Base-by-base conservation (phyloP, 2,329 filamentous ascomycete species). In the Monilinia fructigena region DNA sequence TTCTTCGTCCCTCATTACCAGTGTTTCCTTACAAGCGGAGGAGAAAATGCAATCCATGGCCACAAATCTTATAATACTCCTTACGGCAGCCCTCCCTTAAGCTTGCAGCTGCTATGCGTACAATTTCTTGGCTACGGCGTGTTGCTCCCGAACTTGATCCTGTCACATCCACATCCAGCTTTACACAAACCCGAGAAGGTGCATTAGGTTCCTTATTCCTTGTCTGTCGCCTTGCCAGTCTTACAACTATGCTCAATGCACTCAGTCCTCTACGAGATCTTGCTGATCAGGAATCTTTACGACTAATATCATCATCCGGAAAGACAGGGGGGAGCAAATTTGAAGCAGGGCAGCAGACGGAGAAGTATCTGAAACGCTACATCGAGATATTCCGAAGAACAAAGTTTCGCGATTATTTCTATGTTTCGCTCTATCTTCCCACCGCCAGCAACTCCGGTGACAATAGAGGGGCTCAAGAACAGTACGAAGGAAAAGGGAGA, bases 301-400 rank as follows among this genome's bases (percentile, higher is more conserved):
- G 80, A 53, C 78, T 85, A 55, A 68, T 71, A 48, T 28, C 55
- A 67, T 67, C 16, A 42, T 40, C n/a, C 58, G 58, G 26, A 59
- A 48, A 66, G 18, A 42, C 63, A 59, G 74, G 70, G 55, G 71
- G 66, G 70, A 73, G 63, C 66, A 75, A 67, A 69, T 90, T 84
- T 85, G 86, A 84, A 2, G 86, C 86, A 0, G 94, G 94, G 0
- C 93, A 96, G 74, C 95, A 98, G 77, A 97, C 93, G 0, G 95
- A 98, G 77, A 86, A 93, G 62, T 99, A 93, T 74, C 80, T 99
- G 54, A 99, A 98, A 78, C 86, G 93, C 58, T 99, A 96, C 78
- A 91, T 99, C 73, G 95, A 99, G 76, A 93, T 99, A 38, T 98
- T 98, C 77, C 90, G 95, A 63, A 63, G 95, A 99, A 78, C 95